phyloP scores from a whole-genome alignment of 2,329 filamentous ascomycete genomes.

The Fusarium multiceps region DNA sequence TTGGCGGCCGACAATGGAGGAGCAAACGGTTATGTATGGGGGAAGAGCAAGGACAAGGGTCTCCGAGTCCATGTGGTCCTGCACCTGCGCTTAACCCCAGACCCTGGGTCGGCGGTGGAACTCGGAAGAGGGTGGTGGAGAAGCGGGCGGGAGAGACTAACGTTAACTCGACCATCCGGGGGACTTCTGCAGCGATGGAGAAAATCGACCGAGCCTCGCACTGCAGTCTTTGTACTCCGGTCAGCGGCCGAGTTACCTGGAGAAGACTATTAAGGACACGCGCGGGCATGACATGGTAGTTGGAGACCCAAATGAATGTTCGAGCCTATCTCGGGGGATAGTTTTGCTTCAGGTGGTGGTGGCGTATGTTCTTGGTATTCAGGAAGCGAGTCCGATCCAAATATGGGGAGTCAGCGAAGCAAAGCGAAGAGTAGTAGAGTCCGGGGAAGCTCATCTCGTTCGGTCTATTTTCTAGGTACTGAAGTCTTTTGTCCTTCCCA shows the following conservation, averaged over 20 bases:
- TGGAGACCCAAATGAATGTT: constrained; percentile 18
- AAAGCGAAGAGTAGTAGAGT: neutral
- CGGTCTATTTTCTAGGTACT: neutral
- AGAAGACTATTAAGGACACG: constrained; percentile 7
- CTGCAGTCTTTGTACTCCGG: constrained; percentile 18
- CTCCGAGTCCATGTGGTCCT: constrained; percentile 19
- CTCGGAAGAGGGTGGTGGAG: constrained; percentile 45
- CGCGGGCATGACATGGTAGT: constrained; percentile 30
- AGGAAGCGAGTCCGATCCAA: constrained; percentile 17
- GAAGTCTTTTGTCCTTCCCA: constrained; percentile 7
- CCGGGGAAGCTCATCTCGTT: constrained; percentile 17
- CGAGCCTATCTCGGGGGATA: constrained; percentile 15
- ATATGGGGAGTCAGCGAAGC: constrained; percentile 7
- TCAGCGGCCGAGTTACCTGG: constrained; percentile 22
- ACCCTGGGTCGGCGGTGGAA: constrained; percentile 41
- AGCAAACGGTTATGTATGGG: constrained; percentile 46
- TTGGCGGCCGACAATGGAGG: constrained; percentile 37
- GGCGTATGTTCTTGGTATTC: constrained; percentile 12
- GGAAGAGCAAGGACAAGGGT: constrained; percentile 40
- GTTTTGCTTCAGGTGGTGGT: constrained; percentile 31
- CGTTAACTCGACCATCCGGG: constrained; percentile 29
- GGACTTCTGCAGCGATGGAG: constrained; percentile 44
- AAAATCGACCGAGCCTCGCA: constrained; percentile 19
- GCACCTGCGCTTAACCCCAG: constrained; percentile 37
- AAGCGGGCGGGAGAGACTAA: constrained; percentile 30